Base-by-base conservation (phyloP, 2,329 filamentous ascomycete species). In the Penicillium concentricum region DNA sequence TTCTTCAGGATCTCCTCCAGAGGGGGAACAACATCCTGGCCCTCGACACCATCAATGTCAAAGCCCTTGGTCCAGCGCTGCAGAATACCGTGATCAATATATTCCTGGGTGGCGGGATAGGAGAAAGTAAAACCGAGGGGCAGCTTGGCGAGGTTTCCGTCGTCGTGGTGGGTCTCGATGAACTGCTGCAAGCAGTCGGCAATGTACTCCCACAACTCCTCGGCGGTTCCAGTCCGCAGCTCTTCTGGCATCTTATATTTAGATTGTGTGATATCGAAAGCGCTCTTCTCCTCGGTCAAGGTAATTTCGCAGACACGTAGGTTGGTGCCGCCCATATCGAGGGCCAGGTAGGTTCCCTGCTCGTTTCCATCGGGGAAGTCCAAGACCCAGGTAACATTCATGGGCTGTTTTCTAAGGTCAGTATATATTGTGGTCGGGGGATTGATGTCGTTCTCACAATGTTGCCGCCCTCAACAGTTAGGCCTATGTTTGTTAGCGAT, bases 1-100 rank as follows among this genome's bases (percentile, higher is more conserved):
- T 86, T 87, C 58, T 83, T 80, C 57, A 97, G 79, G 22, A 91
- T 90, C 51, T 83, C 84, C 76, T 96, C 90, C 55, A 97, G 88
- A 78, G 93, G 89, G 48, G 91, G 90, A 10, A 96, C 92, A 28
- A 96, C 89, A 69, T 97, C 93, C 47, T 93, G 69, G 51, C 92
- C 92, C 79, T 97, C 92, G 43, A 97, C 91, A 38, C 91, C 92
- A 26, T 87, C 83, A 74, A 97, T 96, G 72, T 97, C 92, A 71
- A 97, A 97, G 3, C 93, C 93, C 81, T 97, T 97, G 66, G 93
- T 97, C 93, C 93, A 97, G 67, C 92, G 87, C 77, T 97, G 92
- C 56, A 97, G 83, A 38, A 96, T 83, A 65, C 92, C 93, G 74
- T 96, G 90, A 66, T 97, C 91, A 69, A 97, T 92, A 76, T 92